Conservation (phyloP, 352 stramenopile genomes). For the Phytophthora fragariae region DNA sequence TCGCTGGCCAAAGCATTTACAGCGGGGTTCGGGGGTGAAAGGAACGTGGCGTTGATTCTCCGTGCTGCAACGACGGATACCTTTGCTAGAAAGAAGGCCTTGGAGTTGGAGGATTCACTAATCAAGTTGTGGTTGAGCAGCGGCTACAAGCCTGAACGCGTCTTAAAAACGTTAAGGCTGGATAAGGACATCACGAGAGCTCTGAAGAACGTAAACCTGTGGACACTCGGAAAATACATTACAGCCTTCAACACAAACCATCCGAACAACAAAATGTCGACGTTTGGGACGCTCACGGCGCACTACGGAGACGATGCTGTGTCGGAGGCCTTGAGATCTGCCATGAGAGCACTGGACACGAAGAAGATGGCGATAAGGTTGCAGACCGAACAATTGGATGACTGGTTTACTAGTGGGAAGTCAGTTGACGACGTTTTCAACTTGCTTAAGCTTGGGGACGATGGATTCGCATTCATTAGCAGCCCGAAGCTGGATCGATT, state of each 20-base stretch:
- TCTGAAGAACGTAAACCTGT: neutral
- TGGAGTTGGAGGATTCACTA: neutral
- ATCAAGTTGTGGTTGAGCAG: neutral
- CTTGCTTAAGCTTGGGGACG: neutral
- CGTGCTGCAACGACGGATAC: neutral
- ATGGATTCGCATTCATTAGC: neutral
- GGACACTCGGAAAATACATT: neutral
- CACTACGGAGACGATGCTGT: neutral
- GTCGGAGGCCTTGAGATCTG: neutral
- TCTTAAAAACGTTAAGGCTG: neutral
- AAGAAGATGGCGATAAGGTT: neutral
- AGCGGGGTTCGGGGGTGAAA: neutral
- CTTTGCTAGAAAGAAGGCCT: neutral
- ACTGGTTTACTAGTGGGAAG: neutral
- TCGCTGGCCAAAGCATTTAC: neutral
- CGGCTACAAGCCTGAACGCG: neutral
- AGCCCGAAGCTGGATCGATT: neutral
- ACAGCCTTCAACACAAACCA: neutral
- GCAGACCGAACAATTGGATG: neutral
- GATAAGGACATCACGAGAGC: neutral
- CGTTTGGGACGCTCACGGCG: neutral
- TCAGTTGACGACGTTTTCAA: neutral
- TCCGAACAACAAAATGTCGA: neutral
- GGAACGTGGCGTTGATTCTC: neutral
- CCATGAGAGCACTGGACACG: neutral